phyloP scores from a whole-genome alignment of 2,329 filamentous ascomycete genomes.

The Fragosphaeria purpurea region DNA sequence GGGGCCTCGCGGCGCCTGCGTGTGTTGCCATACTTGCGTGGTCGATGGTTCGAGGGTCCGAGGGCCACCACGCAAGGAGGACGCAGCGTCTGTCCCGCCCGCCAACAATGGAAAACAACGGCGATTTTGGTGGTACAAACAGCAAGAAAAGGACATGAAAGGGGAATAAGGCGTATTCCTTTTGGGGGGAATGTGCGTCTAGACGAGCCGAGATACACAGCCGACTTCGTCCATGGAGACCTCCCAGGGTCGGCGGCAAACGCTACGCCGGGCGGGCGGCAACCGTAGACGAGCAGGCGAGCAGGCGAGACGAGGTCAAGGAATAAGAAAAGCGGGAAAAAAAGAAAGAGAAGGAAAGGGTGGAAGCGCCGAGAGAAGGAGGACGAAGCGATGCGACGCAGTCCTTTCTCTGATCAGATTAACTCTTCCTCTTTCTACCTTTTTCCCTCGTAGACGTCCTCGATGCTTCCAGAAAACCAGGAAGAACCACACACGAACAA shows the following conservation, averaged over 20 bases:
- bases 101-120: no score
- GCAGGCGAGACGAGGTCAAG: no score
- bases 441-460: no score
- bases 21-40: background rate
- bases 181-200: no score
- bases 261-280: background rate
- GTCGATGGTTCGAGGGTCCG: constrained; percentile 2
- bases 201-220: no score
- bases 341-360: background rate
- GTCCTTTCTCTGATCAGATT: no score
- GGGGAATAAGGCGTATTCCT: background rate
- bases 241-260: background rate
- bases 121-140: background rate
- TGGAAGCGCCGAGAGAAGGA: background rate
- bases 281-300: background rate
- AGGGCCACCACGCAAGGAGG: background rate
- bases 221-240: no score
- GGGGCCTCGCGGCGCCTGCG: background rate
- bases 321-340: background rate
- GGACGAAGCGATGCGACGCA: no score
- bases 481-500: no score
- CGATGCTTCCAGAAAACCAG: no score
- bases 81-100: background rate
- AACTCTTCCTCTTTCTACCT: no score
- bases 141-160: constrained; percentile 6